Base-by-base conservation (phyloP, 805 yeast species). In the Candida wancherniae region DNA sequence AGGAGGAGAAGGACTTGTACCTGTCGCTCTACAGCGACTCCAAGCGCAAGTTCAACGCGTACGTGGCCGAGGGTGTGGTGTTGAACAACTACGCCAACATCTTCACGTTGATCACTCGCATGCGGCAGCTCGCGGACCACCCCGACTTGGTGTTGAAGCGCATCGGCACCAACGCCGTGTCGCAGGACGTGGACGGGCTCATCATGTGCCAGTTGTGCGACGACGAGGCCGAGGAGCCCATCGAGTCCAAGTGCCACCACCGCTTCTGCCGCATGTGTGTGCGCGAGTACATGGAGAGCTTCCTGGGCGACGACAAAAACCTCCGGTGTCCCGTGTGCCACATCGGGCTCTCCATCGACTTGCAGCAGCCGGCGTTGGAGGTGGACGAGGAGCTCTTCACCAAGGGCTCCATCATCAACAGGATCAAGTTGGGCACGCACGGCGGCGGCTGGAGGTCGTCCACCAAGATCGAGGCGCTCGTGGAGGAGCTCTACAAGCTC, bases 121-220 rank as follows among this genome's bases (percentile, higher is more conserved):
- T 92, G 98, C 75, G 99, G 48, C 98, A 92, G 58, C 67, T 92
- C 47, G 97, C 98, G 0, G 98, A 92, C 55, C 99, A 92, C 57
- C 99, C 99, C 0, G 99, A 92, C 60, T 65, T 92, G 40, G 97
- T 92, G 1, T 64, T 92, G 51, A 78, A 87, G 44, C 68, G 88
- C 31, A 70, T 79, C 18, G 73, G 73, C 3, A 50, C 61, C 8
- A 59, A 48, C 44, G 57, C 45, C 42, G 57, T 38, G 6, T 39
- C 64, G 1, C 49, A 47, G 17, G 74, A 73, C 9, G 53, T 63
- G 5, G 72, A 70, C 8, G 75, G 75, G 1, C 74, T 87, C 8
- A 61, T 65, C 22, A 80, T 92, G 24, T 92, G 99, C 53, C 94
- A 85, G 44, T 54, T 92, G 15, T 92, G 99, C 59, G 97, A 88